Base-by-base conservation (phyloP, 164 flowering plant species). In the Magnolia sinica region DNA sequence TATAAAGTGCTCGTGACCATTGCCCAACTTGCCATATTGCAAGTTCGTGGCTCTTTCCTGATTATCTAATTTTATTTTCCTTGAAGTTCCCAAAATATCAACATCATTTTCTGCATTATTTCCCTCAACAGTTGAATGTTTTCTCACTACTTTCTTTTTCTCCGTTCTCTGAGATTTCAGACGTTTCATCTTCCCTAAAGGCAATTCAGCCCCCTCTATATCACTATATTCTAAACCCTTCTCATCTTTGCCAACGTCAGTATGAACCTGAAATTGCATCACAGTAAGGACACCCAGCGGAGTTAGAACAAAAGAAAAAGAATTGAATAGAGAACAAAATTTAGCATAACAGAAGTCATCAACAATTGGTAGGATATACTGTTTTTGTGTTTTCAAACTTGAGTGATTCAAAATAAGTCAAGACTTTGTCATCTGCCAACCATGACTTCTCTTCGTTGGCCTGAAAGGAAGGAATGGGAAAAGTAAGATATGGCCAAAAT, bases 41-140 rank as follows among this genome's bases (percentile, higher is more conserved):
- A 85, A 78, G 76, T 87, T 86, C 75, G 68, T 76, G 61, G 85
- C 66, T 19, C 71, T 72, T 20, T 81, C 91, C 63, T 84, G n/a
- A 81, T 71, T 82, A 79, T 89, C 93, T 77, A 89, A 72, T 82
- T 92, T 91, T 79, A 94, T 92, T 83, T 92, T 92, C 86, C 92
- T 88, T 74, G 92, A 92, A 92, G 92, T 86, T 81, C 90, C 87
- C 83, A 94, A 79, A 71, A 94, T 86, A 83, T 95, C 99, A 84
- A 86, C 79, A 78, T 89, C 90, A 74, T 83, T 86, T 77, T 85
- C 93, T 73, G 79, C 31, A 50, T 74, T 78, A 71, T 82, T 81
- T 72, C 7, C 77, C 78, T 80, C 85, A 81, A 79, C 80, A 20
- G 86, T 78, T 74, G 70, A 66, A 77, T 82, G 86, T 7, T 80